Base-by-base conservation (phyloP, 2,329 filamentous ascomycete species). In the Dactylellina drechsleri region DNA sequence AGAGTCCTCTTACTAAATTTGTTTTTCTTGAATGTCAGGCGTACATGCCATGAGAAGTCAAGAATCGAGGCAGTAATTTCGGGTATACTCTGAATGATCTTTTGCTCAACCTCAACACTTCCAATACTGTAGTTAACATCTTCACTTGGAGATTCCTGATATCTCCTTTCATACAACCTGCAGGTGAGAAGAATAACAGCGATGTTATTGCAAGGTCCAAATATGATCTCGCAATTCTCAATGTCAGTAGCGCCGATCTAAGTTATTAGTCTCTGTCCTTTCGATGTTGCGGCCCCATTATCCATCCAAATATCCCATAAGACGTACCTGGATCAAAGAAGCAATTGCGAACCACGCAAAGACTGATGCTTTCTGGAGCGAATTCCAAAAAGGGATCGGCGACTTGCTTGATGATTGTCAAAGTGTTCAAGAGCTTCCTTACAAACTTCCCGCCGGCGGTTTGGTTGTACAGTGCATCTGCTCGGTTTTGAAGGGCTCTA, bases 1-100 rank as follows among this genome's bases (percentile, higher is more conserved):
- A 23, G 23, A 23, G 4, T 23, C 4, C 23, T 4, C 71, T 60
- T 23, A 75, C 71, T 18, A 36, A 75, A 60, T 54, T 68, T 75
- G 31, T 68, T 75, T 28, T 65, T 65, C n/a, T 65, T 68, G 20
- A 75, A 68, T 43, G 64, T 47, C 1, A 68, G 64, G 2, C 64
- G 58, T 20, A 75, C 59, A 16, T 75, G 59, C 71, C 43, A 47
- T 15, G 43, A 47, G 43, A 47, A 47, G 43, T 47, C 43, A 47
- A 47, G 43, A 47, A 47, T 47, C 16, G 43, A 15, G 13, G 43
- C 43, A 6, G n/a, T 47, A 47, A 47, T 18, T n/a, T 47, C 43
- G 13, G 43, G 43, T n/a, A 47, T 47, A n/a, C 16, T 47, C 3
- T 13, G 15, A 6, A 47, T 47, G 13, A 47, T n/a, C 16, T 47